These are phyloP conservation scores for Pestalotiopsis sp. DNA, from an alignment of 2,329 filamentous ascomycete genomes.

Conservation along the genomic window DNA sequence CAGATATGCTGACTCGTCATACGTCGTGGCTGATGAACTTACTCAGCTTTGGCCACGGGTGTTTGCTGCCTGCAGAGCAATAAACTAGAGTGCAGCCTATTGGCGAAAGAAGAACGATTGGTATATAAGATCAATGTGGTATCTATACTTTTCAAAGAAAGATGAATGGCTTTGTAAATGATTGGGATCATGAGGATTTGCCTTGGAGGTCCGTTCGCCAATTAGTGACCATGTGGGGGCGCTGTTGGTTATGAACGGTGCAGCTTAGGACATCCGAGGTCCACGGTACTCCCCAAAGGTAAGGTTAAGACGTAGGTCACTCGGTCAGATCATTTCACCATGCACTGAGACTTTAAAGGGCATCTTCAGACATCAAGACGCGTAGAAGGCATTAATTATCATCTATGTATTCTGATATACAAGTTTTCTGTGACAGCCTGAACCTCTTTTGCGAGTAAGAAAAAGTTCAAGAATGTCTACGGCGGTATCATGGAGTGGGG, in stretches of 20 bases:
- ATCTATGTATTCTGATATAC: slow-evolving; percentile 1
- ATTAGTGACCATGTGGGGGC: background rate
- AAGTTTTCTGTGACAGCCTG: slow-evolving; percentile 13
- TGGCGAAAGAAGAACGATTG: background rate
- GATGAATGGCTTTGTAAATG: background rate
- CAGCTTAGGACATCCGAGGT: background rate
- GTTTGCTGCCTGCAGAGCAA: background rate
- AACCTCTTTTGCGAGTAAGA: slow-evolving; percentile 9
- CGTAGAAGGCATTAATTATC: background rate
- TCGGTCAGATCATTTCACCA: background rate
- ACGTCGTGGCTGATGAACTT: background rate
- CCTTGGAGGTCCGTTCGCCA: slow-evolving; percentile 2
- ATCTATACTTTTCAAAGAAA: background rate
- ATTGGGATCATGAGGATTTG: background rate
- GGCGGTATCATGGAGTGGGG: slow-evolving; percentile 25
- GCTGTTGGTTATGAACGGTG: background rate
- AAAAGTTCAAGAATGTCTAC: slow-evolving; percentile 2
- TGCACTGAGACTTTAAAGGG: background rate
- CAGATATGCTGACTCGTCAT: background rate
- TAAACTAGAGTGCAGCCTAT: background rate
- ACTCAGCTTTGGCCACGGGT: background rate
- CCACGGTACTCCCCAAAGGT: background rate
- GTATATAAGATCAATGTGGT: background rate
- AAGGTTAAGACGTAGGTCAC: background rate
- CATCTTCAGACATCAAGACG: background rate